Evolutionary conservation across 2,329 filamentous ascomycete species (phyloP).

Genomic region (Alternaria solani): DNA sequence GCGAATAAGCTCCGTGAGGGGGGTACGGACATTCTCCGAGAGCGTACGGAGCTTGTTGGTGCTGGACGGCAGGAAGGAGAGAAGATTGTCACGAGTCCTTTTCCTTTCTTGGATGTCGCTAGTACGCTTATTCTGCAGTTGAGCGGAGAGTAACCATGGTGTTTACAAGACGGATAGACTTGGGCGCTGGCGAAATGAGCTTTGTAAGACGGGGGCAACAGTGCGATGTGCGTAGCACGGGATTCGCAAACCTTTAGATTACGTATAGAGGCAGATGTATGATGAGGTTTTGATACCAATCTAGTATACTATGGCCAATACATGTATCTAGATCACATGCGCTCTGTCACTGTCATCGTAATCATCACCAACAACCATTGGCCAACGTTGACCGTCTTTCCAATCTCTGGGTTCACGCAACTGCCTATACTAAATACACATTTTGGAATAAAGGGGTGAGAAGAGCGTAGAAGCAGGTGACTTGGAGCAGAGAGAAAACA

Average conservation of each 20-base stretch:
- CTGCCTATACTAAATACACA: slow-evolving; percentile 15
- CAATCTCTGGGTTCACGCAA: not conserved
- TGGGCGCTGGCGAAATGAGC: not conserved
- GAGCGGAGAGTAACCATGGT: slow-evolving; percentile 40
- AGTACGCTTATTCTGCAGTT: slow-evolving; percentile 92
- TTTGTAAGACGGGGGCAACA: not conserved
- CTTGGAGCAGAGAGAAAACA: not conserved
- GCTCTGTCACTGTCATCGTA: too few relatives aligned
- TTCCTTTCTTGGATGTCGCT: slow-evolving; percentile 94
- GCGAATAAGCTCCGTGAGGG: slow-evolving; percentile 40
- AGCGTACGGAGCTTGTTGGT: slow-evolving; percentile 54
- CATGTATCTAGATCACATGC: not conserved
- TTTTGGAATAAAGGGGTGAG: slow-evolving; percentile 8
- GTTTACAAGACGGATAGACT: not conserved
- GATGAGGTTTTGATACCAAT: slow-evolving; percentile 2
- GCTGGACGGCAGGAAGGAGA: slow-evolving; percentile 71
- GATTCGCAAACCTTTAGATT: not conserved
- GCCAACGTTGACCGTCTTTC: not conserved
- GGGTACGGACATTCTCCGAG: slow-evolving; percentile 47
- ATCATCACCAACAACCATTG: not conserved
- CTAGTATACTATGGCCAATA: slow-evolving; percentile 1
- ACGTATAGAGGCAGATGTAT: not conserved
- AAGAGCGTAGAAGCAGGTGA: not conserved
- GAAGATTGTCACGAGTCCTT: slow-evolving; percentile 94
- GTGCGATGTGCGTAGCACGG: not conserved